Evolutionary conservation across 2,329 filamentous ascomycete genomes (phyloP).

Genomic region (Alternaria infectoria): DNA sequence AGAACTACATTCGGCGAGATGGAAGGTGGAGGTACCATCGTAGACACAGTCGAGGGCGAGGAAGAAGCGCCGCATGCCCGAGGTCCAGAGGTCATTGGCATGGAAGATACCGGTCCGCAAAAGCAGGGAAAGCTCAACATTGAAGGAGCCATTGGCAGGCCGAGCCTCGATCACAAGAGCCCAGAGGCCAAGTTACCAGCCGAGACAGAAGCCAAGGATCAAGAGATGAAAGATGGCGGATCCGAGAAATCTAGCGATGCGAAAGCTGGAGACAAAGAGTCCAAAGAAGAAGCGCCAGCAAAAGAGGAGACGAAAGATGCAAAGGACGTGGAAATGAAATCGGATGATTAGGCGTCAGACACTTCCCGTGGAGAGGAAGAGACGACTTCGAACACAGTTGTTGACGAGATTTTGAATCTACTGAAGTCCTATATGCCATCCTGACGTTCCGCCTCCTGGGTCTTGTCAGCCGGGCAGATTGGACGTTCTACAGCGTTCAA

Average conservation of each 20-base stretch:
- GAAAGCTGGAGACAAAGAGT: background rate
- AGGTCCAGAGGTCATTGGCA: conserved; percentile 83
- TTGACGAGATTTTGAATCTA: background rate
- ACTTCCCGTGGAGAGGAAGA: background rate
- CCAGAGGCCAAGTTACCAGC: conserved; percentile 20
- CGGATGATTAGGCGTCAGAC: conserved; percentile 11
- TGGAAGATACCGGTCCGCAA: conserved; percentile 85
- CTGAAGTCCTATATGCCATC: background rate
- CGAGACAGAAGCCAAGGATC: conserved; percentile 19
- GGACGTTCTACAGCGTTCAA: background rate
- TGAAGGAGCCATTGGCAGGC: conserved; percentile 46
- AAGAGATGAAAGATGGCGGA: conserved; percentile 28
- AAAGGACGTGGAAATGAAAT: conserved; percentile 17
- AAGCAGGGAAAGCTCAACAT: conserved; percentile 58
- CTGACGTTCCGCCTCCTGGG: background rate
- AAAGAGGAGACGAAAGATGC: background rate
- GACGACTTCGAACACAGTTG: background rate
- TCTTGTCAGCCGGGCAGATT: background rate
- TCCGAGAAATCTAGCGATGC: background rate
- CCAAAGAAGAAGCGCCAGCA: background rate
- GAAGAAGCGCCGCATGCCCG: conserved; percentile 77
- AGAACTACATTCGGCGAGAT: conserved; percentile 35
- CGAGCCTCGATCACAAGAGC: conserved; percentile 40
- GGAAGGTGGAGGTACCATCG: conserved; percentile 38
- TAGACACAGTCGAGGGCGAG: conserved; percentile 49